Evolutionary conservation across 108 stramenopile species (phyloP).

Genomic region (Pseudonitzschia delicatissima): DNA sequence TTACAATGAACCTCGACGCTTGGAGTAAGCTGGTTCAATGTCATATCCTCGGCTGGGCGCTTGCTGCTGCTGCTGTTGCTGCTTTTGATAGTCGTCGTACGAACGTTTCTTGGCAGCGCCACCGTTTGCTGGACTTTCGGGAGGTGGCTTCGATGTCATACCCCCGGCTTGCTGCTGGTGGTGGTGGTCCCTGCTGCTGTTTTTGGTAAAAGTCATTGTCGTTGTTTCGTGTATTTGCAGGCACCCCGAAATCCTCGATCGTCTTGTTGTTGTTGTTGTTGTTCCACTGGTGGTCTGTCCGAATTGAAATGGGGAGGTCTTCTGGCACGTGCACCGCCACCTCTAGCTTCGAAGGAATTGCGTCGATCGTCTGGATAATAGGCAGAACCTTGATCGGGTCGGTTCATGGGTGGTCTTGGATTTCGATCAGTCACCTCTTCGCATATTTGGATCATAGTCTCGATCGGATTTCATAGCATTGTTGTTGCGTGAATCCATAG

Average conservation of each 20-base stretch:
- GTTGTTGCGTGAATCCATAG: too few species aligned
- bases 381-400: neutral
- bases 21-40: constrained; percentile 29
- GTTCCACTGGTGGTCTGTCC: too few species aligned
- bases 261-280: too few species aligned
- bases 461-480: neutral
- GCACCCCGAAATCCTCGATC: too few species aligned
- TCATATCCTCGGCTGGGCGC: constrained; percentile 24
- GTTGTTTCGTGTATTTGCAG: too few species aligned
- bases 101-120: constrained; percentile 11
- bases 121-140: too few species aligned
- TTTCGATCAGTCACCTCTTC: constrained; percentile 3
- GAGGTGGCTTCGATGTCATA: too few species aligned
- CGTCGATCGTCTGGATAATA: constrained; percentile 7
- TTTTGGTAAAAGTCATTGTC: too few species aligned
- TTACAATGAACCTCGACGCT: constrained; percentile 13
- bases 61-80: constrained; percentile 2
- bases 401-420: constrained; percentile 8
- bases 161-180: too few species aligned
- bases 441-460: constrained; percentile 3
- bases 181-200: too few species aligned
- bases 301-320: neutral
- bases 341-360: neutral
- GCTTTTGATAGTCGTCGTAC: constrained; percentile 26
- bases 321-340: neutral